A percentile compares a stretch with the other conserved stretches of the same genome.
These are phyloP conservation scores for Clathrus columnatus DNA, from an alignment of 768 basidiomycete species.

Conservation along the genomic window DNA sequence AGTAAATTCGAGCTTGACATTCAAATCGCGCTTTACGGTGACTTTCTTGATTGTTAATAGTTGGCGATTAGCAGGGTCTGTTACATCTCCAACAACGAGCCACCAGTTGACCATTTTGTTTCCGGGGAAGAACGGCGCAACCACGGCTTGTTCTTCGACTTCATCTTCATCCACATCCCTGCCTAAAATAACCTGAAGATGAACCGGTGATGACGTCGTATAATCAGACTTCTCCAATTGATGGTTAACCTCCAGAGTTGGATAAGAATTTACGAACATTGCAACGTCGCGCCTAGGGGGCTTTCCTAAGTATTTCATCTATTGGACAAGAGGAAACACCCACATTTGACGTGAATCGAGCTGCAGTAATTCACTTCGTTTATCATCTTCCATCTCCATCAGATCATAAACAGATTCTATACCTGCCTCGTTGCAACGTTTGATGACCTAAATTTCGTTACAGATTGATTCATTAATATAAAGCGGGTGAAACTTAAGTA, in stretches of 20 bases:
- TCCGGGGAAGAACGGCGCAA: conserved; percentile 89
- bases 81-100: conserved; percentile 80
- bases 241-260: conserved; percentile 86
- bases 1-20: conserved; percentile 82
- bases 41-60: conserved; percentile 85
- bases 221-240: conserved; percentile 84
- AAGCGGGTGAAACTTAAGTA: neutral
- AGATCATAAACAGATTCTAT: conserved; percentile 93
- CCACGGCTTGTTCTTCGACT: conserved; percentile 65
- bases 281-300: conserved; percentile 80
- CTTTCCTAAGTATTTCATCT: conserved; percentile 14
- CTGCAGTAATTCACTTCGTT: conserved; percentile 69
- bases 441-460: conserved; percentile 47
- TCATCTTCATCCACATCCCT: conserved; percentile 79
- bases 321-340: conserved; percentile 24
- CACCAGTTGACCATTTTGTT: conserved; percentile 96
- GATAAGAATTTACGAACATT: conserved; percentile 92
- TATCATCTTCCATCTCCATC: conserved; percentile 96
- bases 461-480: neutral
- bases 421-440: conserved; percentile 72
- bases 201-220: conserved; percentile 77
- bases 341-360: conserved; percentile 86
- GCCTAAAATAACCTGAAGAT: conserved; percentile 67
- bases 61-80: conserved; percentile 51
- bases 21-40: conserved; percentile 64